phyloP scores from a whole-genome alignment of 371 early-diverging fungal species.

The Mortierella sp. region DNA sequence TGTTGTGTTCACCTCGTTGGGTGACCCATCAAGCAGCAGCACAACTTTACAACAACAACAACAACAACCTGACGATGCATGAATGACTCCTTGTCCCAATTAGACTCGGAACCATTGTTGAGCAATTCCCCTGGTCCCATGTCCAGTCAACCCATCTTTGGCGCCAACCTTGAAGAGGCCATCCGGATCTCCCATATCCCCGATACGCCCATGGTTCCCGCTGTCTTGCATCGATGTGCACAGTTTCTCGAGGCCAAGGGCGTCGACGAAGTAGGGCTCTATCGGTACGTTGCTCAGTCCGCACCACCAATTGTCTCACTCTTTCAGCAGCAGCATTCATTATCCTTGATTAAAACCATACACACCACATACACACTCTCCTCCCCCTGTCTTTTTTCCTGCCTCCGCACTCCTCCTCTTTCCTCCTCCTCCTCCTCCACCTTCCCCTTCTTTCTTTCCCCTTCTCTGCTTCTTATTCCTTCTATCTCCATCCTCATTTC shows the following conservation, averaged over 20 bases:
- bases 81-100: background rate
- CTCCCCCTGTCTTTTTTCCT: background rate
- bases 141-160: slow-evolving; percentile 36
- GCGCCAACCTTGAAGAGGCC: slow-evolving; percentile 43
- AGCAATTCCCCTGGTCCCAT: slow-evolving; percentile 18
- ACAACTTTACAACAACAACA: background rate
- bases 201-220: slow-evolving; percentile 44
- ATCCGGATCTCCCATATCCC: slow-evolving; percentile 49
- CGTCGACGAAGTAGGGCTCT: slow-evolving; percentile 54
- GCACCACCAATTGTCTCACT: background rate
- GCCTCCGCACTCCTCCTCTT: background rate
- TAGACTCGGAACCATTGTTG: slow-evolving; percentile 51
- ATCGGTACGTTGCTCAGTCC: slow-evolving; percentile 43
- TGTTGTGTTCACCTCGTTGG: background rate
- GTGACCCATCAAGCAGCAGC: background rate
- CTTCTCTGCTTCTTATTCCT: background rate
- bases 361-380: background rate
- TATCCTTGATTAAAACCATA: background rate
- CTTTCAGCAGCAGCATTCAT: background rate
- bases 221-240: slow-evolving; percentile 54
- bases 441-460: background rate
- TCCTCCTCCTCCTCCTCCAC: background rate
- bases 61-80: background rate
- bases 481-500: background rate
- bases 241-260: slow-evolving; percentile 51